Percentiles rank a stretch among this genome's conserved stretches.
Evolutionary conservation across 805 yeast species (phyloP).

Genomic region (Nakazawaea ernobii): DNA sequence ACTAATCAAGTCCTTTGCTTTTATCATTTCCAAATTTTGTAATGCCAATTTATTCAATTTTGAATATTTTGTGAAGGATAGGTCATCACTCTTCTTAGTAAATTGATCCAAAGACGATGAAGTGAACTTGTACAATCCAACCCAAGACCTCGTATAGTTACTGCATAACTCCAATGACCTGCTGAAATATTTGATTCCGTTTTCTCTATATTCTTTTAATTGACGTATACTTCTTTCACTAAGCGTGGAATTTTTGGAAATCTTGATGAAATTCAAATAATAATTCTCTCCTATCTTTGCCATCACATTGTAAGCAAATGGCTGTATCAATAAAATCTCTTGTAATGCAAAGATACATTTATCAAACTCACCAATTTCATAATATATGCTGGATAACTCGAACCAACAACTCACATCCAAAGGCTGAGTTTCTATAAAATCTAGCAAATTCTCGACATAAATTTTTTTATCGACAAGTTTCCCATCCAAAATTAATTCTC

Average conservation of each 20-base stretch:
- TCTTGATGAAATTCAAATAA: conserved; percentile 4
- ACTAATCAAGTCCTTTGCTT: conserved; percentile 22
- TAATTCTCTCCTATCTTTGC: conserved; percentile 58
- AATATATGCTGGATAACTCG: conserved; percentile 67
- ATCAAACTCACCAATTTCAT: conserved; percentile 52
- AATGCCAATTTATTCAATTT: conserved; percentile 32
- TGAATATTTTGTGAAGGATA: conserved; percentile 18
- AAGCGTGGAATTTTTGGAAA: conserved; percentile 7
- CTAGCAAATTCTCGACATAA: conserved; percentile 52
- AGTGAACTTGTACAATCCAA: conserved; percentile 46
- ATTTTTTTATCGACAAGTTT: conserved; percentile 21
- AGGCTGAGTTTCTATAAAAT: conserved; percentile 59
- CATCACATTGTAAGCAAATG: conserved; percentile 63
- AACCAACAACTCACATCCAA: conserved; percentile 74
- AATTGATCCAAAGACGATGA: conserved; percentile 1
- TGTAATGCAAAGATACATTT: conserved; percentile 62
- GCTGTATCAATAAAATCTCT: conserved; percentile 64
- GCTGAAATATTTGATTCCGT: conserved; percentile 45
- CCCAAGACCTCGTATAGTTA: conserved; percentile 66
- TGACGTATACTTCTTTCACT: no score
- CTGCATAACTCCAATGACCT: conserved; percentile 77
- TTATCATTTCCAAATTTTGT: conserved; percentile 29
- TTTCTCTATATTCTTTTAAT: not conserved
- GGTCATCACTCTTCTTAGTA: conserved; percentile 7
- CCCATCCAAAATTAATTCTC: conserved; percentile 31